Evolutionary conservation across 495 filamentous ascomycete genomes (phyloP), one percentile per base, ranked within the genome.

Genomic region (Hypoxylon fuscum): DNA sequence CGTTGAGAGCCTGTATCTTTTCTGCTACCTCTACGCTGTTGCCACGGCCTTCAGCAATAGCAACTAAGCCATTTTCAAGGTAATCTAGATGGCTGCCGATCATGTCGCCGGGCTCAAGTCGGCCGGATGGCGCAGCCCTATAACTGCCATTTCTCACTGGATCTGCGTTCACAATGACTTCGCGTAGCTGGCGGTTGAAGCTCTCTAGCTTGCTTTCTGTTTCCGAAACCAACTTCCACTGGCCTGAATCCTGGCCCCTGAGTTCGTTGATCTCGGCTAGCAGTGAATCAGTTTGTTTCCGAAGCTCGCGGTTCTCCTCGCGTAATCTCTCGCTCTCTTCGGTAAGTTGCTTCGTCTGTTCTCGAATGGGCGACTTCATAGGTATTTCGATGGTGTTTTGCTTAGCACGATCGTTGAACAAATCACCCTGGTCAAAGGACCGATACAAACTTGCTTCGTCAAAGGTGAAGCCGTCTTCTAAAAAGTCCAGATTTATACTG

Each of bases 361-460:
- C 73, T 20, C 79, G 74, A 29, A 76, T 71, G 17, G 79, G 74
- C 35, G 77, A 76, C 65, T 79, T 79, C 55, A 77, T 52, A 18
- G 79, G 76, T 22, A 82, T 76, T 43, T 77, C 77, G 43, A 81
- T 74, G 11, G 72, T 61, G 43, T 74, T 74, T 38, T 74, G 76
- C 38, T 55, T 68, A 31, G 58, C 44, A 18, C 68, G 68, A 25
- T 53, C 66, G 9, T 72, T 42, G 46, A 76, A 72, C 22, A 70
- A 86, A 50, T 91, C 84, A 35, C 87, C 70, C 50, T 87, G 82
- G 57, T 96, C 90, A 1, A 88, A 81, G 1, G 85, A 81, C 46
- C 83, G 81, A 66, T 96, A 96, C 25, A 93, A 79, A 70, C 87
- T 93, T 56, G 88, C 81, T 55, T 96, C 91, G 62, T 96, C 90